Percentiles rank a stretch among this genome's conserved stretches.
phyloP scores from a whole-genome alignment of 805 yeast genomes.

The Kluyveromyces lactis region DNA sequence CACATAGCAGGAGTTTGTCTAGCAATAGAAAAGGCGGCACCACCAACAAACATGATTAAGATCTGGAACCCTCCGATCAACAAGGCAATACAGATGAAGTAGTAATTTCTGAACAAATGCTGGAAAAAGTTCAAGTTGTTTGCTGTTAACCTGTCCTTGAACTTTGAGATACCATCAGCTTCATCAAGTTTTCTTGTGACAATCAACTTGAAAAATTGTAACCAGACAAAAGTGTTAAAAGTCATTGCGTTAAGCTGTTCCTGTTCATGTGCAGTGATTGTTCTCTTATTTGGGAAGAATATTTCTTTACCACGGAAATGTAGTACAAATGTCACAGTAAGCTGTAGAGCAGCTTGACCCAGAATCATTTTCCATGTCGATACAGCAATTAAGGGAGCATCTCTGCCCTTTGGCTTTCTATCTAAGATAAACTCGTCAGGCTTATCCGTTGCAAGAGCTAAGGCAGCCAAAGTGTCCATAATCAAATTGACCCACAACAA shows the following conservation, averaged over 20 bases:
- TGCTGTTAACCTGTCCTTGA: constrained; percentile 50
- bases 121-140: constrained; percentile 75
- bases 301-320: constrained; percentile 70
- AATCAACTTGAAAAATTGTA: constrained; percentile 89
- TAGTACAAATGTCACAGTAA: constrained; percentile 66
- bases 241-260: constrained; percentile 74
- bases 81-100: constrained; percentile 62
- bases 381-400: constrained; percentile 68
- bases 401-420: constrained; percentile 77
- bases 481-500: constrained; percentile 94
- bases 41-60: constrained; percentile 93
- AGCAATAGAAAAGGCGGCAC: constrained; percentile 82
- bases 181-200: constrained; percentile 89
- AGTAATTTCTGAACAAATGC: constrained; percentile 74
- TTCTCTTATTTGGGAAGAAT: constrained; percentile 35
- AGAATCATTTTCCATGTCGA: constrained; percentile 99
- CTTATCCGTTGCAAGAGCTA: constrained; percentile 95
- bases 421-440: constrained; percentile 78
- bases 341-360: constrained; percentile 76
- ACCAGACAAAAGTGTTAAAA: constrained; percentile 95
- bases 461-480: constrained; percentile 97
- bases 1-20: constrained; percentile 81
- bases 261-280: constrained; percentile 35
- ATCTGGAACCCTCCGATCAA: constrained; percentile 81
- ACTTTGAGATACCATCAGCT: constrained; percentile 55